These are phyloP conservation scores for Cadophora gregata DNA, from an alignment of 2,329 filamentous ascomycete species.

Conservation along the genomic window DNA sequence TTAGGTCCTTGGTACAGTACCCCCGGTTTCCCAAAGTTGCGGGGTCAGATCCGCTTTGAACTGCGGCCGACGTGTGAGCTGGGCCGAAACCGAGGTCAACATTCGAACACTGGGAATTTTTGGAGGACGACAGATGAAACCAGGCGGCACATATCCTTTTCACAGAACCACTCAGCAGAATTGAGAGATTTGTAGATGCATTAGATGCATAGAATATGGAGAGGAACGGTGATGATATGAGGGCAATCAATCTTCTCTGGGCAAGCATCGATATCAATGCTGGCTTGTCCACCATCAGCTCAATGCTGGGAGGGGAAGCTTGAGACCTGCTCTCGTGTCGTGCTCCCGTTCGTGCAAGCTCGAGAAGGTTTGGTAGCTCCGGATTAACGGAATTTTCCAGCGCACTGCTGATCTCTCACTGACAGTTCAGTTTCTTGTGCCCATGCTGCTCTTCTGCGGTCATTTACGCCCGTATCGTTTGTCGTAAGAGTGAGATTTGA, in stretches of 20 bases:
- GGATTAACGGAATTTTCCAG: background rate
- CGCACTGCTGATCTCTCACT: background rate
- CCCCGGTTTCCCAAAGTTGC: background rate
- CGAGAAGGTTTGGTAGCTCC: background rate
- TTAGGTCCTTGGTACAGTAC: conserved; percentile 8
- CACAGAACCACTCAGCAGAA: no score
- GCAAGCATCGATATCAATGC: no score
- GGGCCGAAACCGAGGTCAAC: conserved; percentile 3
- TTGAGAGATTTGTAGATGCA: no score
- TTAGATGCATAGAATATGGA: no score
- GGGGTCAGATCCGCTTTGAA: conserved; percentile 11
- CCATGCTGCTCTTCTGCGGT: background rate
- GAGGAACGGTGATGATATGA: no score
- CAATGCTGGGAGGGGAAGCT: background rate
- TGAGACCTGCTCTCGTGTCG: background rate
- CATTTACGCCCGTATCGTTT: background rate
- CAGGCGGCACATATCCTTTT: no score
- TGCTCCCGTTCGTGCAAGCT: background rate
- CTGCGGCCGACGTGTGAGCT: background rate
- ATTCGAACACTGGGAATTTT: background rate
- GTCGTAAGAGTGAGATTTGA: background rate
- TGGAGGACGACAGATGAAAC: background rate
- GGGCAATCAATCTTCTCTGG: no score
- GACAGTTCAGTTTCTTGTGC: background rate
- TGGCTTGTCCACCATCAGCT: background rate